Base-by-base conservation (phyloP, 2,329 filamentous ascomycete genomes). In the Talaromyces sp. region DNA sequence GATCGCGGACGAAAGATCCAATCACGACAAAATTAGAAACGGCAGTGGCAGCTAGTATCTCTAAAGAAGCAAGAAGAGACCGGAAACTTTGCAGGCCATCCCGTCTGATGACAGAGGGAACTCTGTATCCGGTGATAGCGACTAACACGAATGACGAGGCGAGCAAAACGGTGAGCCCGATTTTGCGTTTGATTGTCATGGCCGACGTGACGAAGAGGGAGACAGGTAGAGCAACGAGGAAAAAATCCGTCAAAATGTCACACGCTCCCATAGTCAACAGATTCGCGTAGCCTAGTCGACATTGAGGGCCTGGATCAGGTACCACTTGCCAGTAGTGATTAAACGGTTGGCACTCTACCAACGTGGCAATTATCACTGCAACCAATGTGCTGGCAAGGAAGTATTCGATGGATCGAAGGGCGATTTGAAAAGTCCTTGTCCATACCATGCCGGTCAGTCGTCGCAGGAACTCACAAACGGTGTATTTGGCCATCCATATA, bases 401-500 rank as follows among this genome's bases (percentile, higher is more conserved):
- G 71, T 85, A 85, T 61, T 91, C 85, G 64, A 97, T 90, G 62
- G 84, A 80, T 56, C 86, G 80, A 10, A 97, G 78, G 12, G 87
- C 85, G 53, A 85, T 75, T 63, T 91, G 86, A 72, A 95, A 91
- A 26, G 88, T 87, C 57, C 84, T 83, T 63, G 88, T 86, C 90
- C 92, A 97, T 60, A 90, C 90, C 52, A 88, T 86, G 58, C 86
- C 86, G 2, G 91, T 94, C 57, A 97, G 83, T 59, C 93, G 88
- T 72, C 89, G 89, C 66, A 97, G 87, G 70, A 97, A 97, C 72
- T 96, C 92, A 62, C 92, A 88, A 60, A 97, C 88, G 38, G 92
- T 91, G 68, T 88, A 85, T 74, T 97, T 99, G 64, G 94, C 86
- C 66, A 89, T 88, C 94, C 94, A 99, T 61, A 97, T 86, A 67